Evolutionary conservation across 177 flowering plant species (phyloP), one percentile per base, ranked within the genome.

Genomic region (Vitis hybrid): DNA sequence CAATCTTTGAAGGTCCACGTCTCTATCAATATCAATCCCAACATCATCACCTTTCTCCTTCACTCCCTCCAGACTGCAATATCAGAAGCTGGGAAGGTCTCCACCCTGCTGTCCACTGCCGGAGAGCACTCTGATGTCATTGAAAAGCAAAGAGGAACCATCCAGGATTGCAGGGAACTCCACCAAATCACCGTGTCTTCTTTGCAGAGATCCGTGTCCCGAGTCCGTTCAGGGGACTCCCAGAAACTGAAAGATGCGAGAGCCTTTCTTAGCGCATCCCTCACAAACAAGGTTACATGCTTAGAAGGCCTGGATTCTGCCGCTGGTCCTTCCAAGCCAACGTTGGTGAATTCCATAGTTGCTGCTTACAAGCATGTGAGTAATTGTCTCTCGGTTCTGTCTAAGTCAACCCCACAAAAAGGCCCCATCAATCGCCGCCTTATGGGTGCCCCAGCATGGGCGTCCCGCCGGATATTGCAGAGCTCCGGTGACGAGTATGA

Each of bases 271-370:
- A 91, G 92, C 35, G 98, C 97, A 4, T 88, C 97, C 4, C 85
- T 93, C 30, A 94, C 99, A 1, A 94, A 94, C 86, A 90, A 88
- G 81, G 74, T 75, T 79, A 94, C 99, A 0, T 94, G 99, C 68
- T 71, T 93, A 15, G 99, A 93, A 69, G 94, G 98, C 51, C 82
- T 94, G 0, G 88, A 84, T 2, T 78, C 90, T 0, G 90, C 94
- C 0, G 68, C 88, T 0, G 99, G 99, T 4, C 79, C 90, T 1
- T 46, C 69, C 15, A 88, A 90, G 72, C 82, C 86, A 2, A 32
- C 56, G 2, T 56, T 93, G 1, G 73, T 87, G 11, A 75, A 71
- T 11, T 79, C 90, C 7, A 1, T 88, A 4, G 30, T 21, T 2
- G 54, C 4, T 46, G 63, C 93, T 17, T 91, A 92, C 67, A 73